Conservation (phyloP, 352 stramenopile species). For the Pythium phragmitis region DNA sequence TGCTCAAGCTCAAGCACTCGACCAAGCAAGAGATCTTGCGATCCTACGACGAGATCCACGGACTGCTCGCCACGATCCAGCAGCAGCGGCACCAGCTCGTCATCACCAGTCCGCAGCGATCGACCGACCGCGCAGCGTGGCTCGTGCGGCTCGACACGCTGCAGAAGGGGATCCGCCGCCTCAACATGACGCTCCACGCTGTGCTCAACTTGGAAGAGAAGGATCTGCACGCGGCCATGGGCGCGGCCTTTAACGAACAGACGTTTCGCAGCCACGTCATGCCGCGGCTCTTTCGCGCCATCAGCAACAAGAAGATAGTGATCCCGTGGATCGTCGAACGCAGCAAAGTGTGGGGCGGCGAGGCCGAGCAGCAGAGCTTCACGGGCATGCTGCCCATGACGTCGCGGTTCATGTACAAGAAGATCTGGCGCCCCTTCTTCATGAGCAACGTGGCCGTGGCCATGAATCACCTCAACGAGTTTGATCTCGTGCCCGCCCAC, state of each 20-base stretch:
- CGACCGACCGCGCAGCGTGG: conserved; percentile 38
- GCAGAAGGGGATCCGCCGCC: conserved; percentile 59
- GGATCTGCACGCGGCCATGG: conserved; percentile 57
- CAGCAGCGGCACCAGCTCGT: conserved; percentile 51
- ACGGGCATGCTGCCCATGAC: conserved; percentile 74
- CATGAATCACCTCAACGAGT: conserved; percentile 83
- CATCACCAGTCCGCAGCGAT: conserved; percentile 16
- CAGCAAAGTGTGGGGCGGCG: conserved; percentile 81
- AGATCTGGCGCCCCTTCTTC: conserved; percentile 84
- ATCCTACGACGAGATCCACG: conserved; percentile 66
- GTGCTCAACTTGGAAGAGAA: conserved; percentile 80
- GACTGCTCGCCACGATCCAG: conserved; percentile 57
- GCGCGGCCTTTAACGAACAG: conserved; percentile 60
- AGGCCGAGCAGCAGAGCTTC: conserved; percentile 64
- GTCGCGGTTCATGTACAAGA: conserved; percentile 78
- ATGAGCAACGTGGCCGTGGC: conserved; percentile 72
- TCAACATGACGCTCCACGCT: conserved; percentile 65
- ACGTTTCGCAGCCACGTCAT: conserved; percentile 77
- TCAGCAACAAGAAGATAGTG: conserved; percentile 78
- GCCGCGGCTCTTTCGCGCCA: conserved; percentile 70
- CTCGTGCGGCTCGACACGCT: conserved; percentile 60
- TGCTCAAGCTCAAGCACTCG: conserved; percentile 57
- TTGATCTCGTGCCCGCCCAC: conserved; percentile 28
- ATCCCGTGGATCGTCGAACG: conserved; percentile 85
- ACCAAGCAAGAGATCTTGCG: conserved; percentile 63